These are phyloP conservation scores for Dactylonectria macrodidyma DNA, from an alignment of 2,329 filamentous ascomycete genomes.

Conservation along the genomic window DNA sequence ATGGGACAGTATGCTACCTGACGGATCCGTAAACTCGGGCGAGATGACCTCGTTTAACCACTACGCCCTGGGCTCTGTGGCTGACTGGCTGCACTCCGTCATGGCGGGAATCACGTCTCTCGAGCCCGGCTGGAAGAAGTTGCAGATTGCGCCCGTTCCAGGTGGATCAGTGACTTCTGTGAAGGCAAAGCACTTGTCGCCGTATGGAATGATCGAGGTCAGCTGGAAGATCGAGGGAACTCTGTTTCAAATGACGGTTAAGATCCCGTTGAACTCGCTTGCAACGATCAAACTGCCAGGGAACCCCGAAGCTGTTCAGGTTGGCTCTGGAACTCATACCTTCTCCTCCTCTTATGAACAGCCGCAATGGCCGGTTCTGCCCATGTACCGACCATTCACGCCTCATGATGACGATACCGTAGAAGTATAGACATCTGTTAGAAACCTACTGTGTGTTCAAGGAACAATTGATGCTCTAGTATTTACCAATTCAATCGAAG, in stretches of 20 bases:
- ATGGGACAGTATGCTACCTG: conserved; percentile 57
- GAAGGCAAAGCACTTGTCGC: neutral
- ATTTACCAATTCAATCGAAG: no score
- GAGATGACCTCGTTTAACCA: conserved; percentile 61
- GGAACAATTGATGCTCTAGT: neutral
- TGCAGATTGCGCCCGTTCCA: neutral
- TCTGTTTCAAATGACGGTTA: neutral
- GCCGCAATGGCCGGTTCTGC: neutral
- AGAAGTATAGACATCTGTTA: neutral
- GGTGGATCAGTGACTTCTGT: neutral
- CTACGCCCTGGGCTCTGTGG: conserved; percentile 58
- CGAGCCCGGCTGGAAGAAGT: neutral
- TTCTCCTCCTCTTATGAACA: neutral
- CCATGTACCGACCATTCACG: neutral
- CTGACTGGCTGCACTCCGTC: conserved; percentile 9
- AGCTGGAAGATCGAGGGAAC: neutral
- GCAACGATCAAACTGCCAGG: neutral
- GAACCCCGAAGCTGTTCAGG: neutral
- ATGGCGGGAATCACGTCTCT: neutral
- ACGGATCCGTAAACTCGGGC: conserved; percentile 56
- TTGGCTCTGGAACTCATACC: neutral
- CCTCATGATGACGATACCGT: neutral
- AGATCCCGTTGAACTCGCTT: neutral
- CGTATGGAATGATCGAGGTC: neutral
- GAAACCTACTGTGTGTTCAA: neutral